phyloP scores from a whole-genome alignment of 2,329 filamentous ascomycete species.

The Septoria petroselini region DNA sequence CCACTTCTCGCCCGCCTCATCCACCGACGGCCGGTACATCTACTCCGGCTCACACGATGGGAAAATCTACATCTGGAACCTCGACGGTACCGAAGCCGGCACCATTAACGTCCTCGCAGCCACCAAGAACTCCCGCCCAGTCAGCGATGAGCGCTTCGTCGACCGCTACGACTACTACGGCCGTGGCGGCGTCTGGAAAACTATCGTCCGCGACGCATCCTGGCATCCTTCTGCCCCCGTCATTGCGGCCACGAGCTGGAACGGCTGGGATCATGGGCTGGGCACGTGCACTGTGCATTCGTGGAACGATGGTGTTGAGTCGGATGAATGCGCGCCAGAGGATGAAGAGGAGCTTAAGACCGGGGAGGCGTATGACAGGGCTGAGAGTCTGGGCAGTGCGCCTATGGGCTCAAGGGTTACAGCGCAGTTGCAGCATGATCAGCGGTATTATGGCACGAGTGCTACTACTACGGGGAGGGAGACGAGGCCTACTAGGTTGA shows the following conservation, averaged over 20 bases:
- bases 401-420: slow-evolving; percentile 60
- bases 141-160: slow-evolving; percentile 51
- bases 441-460: slow-evolving; percentile 41
- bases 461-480: too few relatives aligned
- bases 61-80: slow-evolving; percentile 85
- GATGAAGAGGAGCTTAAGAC: slow-evolving; percentile 21
- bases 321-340: slow-evolving; percentile 56
- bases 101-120: slow-evolving; percentile 72
- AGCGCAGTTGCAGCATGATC: slow-evolving; percentile 53
- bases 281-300: slow-evolving; percentile 76
- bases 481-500: too few relatives aligned
- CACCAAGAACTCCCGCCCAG: slow-evolving; percentile 61
- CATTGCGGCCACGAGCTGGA: slow-evolving; percentile 82
- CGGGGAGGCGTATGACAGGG: slow-evolving; percentile 35
- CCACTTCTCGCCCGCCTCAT: slow-evolving; percentile 85
- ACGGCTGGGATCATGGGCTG: slow-evolving; percentile 68
- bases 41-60: slow-evolving; percentile 90
- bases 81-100: slow-evolving; percentile 79
- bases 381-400: slow-evolving; percentile 28
- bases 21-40: slow-evolving; percentile 86
- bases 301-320: slow-evolving; percentile 64
- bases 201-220: slow-evolving; percentile 80
- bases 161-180: slow-evolving; percentile 58
- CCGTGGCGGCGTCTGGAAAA: slow-evolving; percentile 63
- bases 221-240: slow-evolving; percentile 87